phyloP scores from a whole-genome alignment of 345 rosid genomes.

The Triadica sebifera region DNA sequence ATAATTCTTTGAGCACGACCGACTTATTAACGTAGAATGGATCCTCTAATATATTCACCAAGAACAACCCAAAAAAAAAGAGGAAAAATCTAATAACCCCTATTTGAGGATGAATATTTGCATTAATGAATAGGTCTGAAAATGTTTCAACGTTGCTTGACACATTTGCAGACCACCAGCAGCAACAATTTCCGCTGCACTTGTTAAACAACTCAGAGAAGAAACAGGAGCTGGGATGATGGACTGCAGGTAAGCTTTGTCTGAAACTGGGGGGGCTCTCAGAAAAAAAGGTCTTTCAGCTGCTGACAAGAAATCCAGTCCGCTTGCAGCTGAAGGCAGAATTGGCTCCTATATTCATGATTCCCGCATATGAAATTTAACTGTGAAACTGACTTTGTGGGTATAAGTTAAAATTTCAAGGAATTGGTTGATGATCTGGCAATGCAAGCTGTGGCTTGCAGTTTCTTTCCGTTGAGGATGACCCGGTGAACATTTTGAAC shows the following conservation, averaged over 20 bases:
- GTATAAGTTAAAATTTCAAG: slow-evolving; percentile 61
- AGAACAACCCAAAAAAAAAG: neutral
- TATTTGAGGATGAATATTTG: neutral
- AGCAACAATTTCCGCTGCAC: slow-evolving; percentile 63
- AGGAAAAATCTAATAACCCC: neutral
- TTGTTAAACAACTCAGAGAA: slow-evolving; percentile 88
- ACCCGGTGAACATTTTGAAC: slow-evolving; percentile 44
- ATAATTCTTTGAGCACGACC: slow-evolving; percentile 1
- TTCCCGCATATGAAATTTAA: slow-evolving; percentile 86
- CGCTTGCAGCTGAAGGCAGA: slow-evolving; percentile 96
- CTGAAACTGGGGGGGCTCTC: slow-evolving; percentile 85
- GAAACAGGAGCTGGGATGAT: slow-evolving; percentile 99
- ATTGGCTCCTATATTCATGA: slow-evolving; percentile 92
- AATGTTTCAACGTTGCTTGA: slow-evolving; percentile 2
- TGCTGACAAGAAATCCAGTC: slow-evolving; percentile 90
- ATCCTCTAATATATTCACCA: no score
- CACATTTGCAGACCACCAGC: slow-evolving; percentile 50
- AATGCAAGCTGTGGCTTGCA: slow-evolving; percentile 58
- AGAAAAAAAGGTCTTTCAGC: slow-evolving; percentile 91
- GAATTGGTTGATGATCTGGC: slow-evolving; percentile 78
- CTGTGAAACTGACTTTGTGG: slow-evolving; percentile 94
- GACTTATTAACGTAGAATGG: neutral
- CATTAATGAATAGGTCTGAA: neutral
- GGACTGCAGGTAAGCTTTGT: slow-evolving; percentile 95
- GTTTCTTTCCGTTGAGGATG: slow-evolving; percentile 70